These are phyloP conservation scores for Celoporthe dispersa DNA, from an alignment of 2,329 filamentous ascomycete genomes.

Conservation along the genomic window DNA sequence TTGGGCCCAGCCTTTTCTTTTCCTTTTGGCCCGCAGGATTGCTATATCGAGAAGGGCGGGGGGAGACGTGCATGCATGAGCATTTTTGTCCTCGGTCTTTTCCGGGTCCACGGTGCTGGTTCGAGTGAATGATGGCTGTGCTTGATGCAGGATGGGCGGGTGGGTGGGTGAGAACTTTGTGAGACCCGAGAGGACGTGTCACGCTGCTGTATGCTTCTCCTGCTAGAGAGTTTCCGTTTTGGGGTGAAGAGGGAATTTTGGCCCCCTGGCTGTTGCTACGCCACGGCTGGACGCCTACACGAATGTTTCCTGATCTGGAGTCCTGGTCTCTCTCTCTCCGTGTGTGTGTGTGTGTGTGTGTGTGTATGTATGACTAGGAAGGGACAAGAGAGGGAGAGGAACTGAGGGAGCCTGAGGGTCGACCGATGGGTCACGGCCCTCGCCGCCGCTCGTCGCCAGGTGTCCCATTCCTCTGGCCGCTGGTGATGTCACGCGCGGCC, in stretches of 20 bases:
- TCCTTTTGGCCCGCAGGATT: not conserved
- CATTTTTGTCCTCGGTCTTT: not conserved
- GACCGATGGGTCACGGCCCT: not conserved
- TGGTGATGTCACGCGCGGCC: not conserved
- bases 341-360: no score
- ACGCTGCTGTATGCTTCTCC: not conserved
- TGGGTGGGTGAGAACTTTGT: conserved; percentile 10
- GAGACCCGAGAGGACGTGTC: not conserved
- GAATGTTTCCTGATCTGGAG: not conserved
- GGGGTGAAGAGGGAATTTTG: not conserved
- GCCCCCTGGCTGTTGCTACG: not conserved
- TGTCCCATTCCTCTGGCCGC: not conserved
- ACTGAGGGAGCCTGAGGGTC: not conserved
- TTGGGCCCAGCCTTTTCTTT: not conserved
- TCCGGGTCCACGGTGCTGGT: not conserved
- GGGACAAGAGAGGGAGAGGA: no score
- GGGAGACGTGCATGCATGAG: not conserved
- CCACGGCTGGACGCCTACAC: not conserved
- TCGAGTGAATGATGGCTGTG: not conserved
- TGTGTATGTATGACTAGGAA: no score
- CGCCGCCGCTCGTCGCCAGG: not conserved
- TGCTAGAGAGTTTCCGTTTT: not conserved
- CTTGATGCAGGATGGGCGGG: not conserved
- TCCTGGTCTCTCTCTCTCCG: no score
- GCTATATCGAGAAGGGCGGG: not conserved